Base-by-base conservation (phyloP, 306 rosid genomes). In the Acacia acuminata region DNA sequence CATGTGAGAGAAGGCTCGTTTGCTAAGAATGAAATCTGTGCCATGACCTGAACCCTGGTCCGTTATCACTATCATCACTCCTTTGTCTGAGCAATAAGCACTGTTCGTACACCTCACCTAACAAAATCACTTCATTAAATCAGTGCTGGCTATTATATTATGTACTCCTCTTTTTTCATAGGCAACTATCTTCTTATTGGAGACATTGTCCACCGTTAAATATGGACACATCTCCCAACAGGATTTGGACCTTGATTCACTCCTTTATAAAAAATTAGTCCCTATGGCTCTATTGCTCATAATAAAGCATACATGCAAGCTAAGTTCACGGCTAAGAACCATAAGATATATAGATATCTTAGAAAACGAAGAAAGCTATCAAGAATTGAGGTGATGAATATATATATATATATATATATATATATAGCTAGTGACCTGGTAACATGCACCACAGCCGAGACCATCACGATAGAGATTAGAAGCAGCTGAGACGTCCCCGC, bases 381-480 rank as follows among this genome's bases (percentile, higher is more conserved):
- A 27, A 14, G 40, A 61, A 61, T 11, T 12, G 4, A 61, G 48
- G 10, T 19, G 48, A 68, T 27, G 27, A 27, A 27, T 27, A 27
- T n/a, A n/a, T n/a, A n/a, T n/a, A n/a, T n/a, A 16, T 50, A 1
- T 50, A 2, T 13, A 4, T 51, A 0, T 51, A 0, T 51, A 3
- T 58, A 64, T 27, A 1, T 27, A 27, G 27, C 27, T 27, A 27
- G 70, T 86, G 48, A 93, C 99, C 96, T 92, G 96, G 80, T 95
- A 95, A 88, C 99, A 95, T 82, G 99, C 93, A 4, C 98, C 97
- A 53, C 99, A 95, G 83, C 99, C 99, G 56, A 95, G 89, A 27
- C 99, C 98, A 66, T 86, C 83, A 44, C 93, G 69, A 74, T 90
- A 95, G 71, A 95, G 98, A 40, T 71, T 87, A 50, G 98, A 93